These are phyloP conservation scores for Xylaria venustula DNA, from an alignment of 495 filamentous ascomycete genomes.

Conservation along the genomic window DNA sequence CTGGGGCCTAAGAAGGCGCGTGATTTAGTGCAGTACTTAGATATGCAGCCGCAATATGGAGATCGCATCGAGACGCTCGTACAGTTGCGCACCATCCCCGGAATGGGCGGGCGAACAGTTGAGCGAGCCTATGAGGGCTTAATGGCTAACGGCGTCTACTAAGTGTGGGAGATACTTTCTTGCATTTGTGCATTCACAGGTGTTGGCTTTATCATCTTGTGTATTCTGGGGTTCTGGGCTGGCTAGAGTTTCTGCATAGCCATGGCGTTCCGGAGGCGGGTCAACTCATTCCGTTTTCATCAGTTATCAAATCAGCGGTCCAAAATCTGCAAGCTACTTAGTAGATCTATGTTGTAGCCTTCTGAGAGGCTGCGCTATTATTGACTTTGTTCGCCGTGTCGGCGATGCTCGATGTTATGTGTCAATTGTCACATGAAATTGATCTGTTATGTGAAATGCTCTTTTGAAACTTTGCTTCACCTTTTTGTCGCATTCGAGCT, in stretches of 20 bases:
- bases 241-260: conserved; percentile 14
- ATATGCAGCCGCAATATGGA: conserved; percentile 38
- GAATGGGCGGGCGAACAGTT: conserved; percentile 58
- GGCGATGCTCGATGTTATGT: not conserved
- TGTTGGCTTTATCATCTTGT: conserved; percentile 6
- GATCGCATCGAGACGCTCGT: conserved; percentile 46
- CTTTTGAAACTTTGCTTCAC: too few relatives aligned
- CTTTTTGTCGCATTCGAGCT: too few relatives aligned
- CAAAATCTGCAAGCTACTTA: not conserved
- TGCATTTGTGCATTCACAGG: conserved; percentile 7
- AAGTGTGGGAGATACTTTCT: not conserved
- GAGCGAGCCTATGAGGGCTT: conserved; percentile 55
- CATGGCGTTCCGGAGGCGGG: conserved; percentile 1
- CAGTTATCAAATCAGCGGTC: not conserved
- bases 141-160: conserved; percentile 12
- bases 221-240: not conserved
- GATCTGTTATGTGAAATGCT: too few relatives aligned
- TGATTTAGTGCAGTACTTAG: conserved; percentile 59
- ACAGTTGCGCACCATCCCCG: conserved; percentile 55
- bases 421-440: not conserved
- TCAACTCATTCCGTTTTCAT: conserved; percentile 8
- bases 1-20: conserved; percentile 65
- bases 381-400: not conserved
- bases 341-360: not conserved
- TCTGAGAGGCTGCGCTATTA: not conserved